A percentile compares a stretch with the other conserved stretches of the same genome.
phyloP scores from a whole-genome alignment of 345 rosid species.

The Eucalyptus regnans region DNA sequence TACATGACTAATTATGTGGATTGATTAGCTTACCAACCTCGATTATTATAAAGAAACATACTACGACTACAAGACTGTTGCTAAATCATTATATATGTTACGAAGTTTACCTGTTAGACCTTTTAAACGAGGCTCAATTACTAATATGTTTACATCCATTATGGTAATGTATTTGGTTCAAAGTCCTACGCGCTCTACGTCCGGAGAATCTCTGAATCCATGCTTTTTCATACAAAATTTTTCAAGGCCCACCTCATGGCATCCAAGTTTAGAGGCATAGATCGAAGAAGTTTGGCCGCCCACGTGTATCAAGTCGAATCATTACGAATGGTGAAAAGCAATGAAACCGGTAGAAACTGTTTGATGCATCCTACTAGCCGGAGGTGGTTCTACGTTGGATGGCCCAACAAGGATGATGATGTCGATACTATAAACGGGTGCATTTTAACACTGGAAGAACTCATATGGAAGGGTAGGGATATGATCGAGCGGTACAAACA shows the following conservation, averaged over 20 bases:
- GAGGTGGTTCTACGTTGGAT: not conserved
- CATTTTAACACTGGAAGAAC: not conserved
- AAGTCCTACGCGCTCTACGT: not conserved
- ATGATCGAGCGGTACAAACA: not conserved
- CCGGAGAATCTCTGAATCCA: not conserved
- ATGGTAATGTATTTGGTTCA: not conserved
- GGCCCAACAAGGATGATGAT: not conserved
- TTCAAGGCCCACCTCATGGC: not conserved
- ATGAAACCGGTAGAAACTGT: not conserved
- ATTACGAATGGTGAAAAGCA: not conserved
- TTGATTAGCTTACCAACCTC: not conserved
- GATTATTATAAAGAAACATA: not conserved
- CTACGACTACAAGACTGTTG: not conserved
- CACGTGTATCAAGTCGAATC: not conserved
- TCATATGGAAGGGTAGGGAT: not conserved
- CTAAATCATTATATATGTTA: not conserved
- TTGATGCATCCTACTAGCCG: not conserved
- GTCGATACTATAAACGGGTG: not conserved
- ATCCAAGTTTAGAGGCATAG: not conserved
- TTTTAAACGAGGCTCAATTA: not conserved
- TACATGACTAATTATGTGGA: not conserved
- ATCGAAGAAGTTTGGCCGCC: not conserved
- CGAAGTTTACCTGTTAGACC: not conserved
- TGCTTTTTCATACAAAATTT: not conserved
- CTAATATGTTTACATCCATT: not conserved